These are phyloP conservation scores for Gastrolobium bilobum DNA, from an alignment of 306 rosid genomes.

Conservation along the genomic window DNA sequence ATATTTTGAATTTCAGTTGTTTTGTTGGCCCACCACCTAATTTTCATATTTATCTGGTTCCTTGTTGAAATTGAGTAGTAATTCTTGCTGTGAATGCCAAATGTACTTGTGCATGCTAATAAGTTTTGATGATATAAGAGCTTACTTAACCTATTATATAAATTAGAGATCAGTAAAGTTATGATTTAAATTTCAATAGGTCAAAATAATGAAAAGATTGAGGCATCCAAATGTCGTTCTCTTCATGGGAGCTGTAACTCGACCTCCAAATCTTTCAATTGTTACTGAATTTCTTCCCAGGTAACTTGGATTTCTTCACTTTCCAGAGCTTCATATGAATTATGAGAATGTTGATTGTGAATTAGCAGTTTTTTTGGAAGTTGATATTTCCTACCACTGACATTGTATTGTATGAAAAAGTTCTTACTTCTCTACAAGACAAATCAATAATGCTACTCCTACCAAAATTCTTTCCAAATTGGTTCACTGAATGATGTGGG, in stretches of 20 bases:
- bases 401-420: constrained; percentile 13
- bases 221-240: constrained; percentile 99
- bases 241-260: constrained; percentile 96
- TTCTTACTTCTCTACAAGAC: neutral
- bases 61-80: constrained; percentile 11
- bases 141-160: constrained; percentile 39
- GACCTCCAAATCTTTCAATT: constrained; percentile 90
- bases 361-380: constrained; percentile 5
- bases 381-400: constrained; percentile 16
- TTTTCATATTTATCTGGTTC: neutral
- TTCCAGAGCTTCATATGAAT: constrained; percentile 21
- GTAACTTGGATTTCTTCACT: constrained; percentile 55
- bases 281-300: constrained; percentile 97
- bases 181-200: constrained; percentile 63
- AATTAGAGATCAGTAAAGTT: constrained; percentile 38
- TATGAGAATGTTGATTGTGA: constrained; percentile 13
- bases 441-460: neutral
- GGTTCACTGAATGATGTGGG: constrained; percentile 3
- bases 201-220: constrained; percentile 87
- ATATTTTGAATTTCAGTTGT: neutral
- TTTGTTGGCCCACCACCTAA: neutral
- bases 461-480: neutral
- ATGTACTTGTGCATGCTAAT: neutral
- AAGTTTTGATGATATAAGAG: constrained; percentile 34
- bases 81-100: constrained; percentile 9